Conservation (phyloP, 805 yeast genomes). For the Yarrowia sp. region DNA sequence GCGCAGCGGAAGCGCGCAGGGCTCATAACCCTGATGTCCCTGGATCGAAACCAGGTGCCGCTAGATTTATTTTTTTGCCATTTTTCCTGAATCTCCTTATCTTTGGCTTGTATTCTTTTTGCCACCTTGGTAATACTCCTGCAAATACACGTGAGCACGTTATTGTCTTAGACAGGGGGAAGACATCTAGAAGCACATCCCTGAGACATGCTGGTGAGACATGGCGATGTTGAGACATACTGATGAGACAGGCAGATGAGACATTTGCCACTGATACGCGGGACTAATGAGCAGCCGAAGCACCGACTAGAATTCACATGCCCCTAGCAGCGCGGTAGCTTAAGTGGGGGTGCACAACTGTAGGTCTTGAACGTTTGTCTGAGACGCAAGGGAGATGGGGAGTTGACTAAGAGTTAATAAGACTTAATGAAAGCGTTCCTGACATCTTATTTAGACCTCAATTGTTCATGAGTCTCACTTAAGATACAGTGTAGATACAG, state of each 20-base stretch:
- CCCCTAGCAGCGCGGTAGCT: no score
- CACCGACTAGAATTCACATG: no score
- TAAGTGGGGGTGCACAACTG: no score
- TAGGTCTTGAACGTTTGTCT: no score
- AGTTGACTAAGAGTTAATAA: no score
- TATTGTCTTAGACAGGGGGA: neutral
- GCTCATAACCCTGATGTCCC: constrained; percentile 96
- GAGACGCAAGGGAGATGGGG: no score
- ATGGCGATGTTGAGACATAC: constrained; percentile 3
- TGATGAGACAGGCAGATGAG: neutral
- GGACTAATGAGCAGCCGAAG: no score
- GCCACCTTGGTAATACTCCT: constrained; percentile 6
- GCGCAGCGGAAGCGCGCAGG: constrained; percentile 88
- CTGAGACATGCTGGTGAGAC: constrained; percentile 23
- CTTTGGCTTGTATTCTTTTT: neutral
- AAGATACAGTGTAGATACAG: no score
- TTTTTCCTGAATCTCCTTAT: no score
- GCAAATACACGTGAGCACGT: constrained; percentile 18
- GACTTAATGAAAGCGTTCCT: no score
- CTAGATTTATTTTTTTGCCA: constrained; percentile 51
- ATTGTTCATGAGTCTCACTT: no score
- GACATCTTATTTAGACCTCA: no score
- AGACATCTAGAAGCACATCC: constrained; percentile 16
- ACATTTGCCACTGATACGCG: constrained; percentile 3
- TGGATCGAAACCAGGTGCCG: constrained; percentile 92